A percentile compares a stretch with the other conserved stretches of the same genome.
These are phyloP conservation scores for Ajuga chamaepitys DNA, from an alignment of 257 asterid species.

Conservation along the genomic window DNA sequence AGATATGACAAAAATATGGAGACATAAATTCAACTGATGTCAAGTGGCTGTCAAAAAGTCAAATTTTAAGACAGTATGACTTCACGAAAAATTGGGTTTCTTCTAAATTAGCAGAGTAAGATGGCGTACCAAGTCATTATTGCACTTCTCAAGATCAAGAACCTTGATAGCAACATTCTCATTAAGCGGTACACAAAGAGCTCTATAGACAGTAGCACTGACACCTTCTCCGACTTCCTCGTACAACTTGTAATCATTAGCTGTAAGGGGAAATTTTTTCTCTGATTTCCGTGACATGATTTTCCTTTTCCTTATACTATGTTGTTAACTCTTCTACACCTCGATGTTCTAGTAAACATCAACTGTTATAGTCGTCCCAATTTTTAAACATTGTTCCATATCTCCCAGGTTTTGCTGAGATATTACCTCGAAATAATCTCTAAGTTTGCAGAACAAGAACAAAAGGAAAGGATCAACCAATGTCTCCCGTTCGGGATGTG, in stretches of 20 bases:
- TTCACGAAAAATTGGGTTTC: background rate
- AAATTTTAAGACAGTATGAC: background rate
- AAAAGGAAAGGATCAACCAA: slow-evolving; percentile 3
- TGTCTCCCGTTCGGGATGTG: background rate
- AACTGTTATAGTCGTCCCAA: slow-evolving; percentile 24
- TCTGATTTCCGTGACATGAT: slow-evolving; percentile 44
- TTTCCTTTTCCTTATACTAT: slow-evolving; percentile 27
- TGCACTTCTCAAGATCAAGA: slow-evolving; percentile 97
- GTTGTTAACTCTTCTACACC: slow-evolving; percentile 17
- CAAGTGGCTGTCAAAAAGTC: background rate
- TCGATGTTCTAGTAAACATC: slow-evolving; percentile 18
- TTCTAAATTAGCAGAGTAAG: background rate
- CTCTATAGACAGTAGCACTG: slow-evolving; percentile 89
- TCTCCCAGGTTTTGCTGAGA: slow-evolving; percentile 4
- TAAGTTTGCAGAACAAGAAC: background rate
- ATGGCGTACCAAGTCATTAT: slow-evolving; percentile 82
- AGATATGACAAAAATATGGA: background rate
- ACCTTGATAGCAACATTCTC: slow-evolving; percentile 93
- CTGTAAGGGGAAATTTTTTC: slow-evolving; percentile 68
- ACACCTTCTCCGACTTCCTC: slow-evolving; percentile 99
- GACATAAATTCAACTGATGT: background rate
- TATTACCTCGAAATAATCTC: slow-evolving; percentile 3
- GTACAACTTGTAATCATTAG: slow-evolving; percentile 58
- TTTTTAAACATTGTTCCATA: slow-evolving; percentile 27
- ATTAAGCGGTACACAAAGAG: slow-evolving; percentile 71